Percentiles rank a stretch among this genome's conserved stretches.
These are phyloP conservation scores for Voacanga thouarsii DNA, from an alignment of 257 asterid species.

Conservation along the genomic window DNA sequence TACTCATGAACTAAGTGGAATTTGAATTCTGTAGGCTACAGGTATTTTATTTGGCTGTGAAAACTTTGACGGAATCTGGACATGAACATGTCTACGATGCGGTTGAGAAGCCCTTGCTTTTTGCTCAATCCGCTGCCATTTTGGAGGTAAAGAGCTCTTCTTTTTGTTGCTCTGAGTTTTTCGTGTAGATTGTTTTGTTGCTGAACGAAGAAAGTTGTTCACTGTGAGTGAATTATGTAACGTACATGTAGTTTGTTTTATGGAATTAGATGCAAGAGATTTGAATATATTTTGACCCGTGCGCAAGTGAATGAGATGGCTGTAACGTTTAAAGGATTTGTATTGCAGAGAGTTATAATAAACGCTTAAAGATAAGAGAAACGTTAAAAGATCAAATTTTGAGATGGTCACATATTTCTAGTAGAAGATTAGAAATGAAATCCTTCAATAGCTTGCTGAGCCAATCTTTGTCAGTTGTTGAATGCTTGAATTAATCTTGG, in stretches of 20 bases:
- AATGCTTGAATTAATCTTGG: neutral
- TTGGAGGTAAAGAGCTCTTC: slow-evolving; percentile 41
- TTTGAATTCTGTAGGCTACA: slow-evolving; percentile 40
- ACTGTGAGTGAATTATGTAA: neutral
- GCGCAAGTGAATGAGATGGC: neutral
- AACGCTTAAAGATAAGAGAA: neutral
- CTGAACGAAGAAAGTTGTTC: neutral
- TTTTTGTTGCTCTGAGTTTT: neutral
- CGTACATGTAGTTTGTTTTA: neutral
- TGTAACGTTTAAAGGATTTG: neutral
- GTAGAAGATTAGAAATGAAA: neutral
- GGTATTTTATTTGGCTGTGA: slow-evolving; percentile 67
- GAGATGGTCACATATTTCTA: neutral
- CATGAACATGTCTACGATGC: slow-evolving; percentile 72
- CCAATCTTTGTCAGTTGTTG: neutral
- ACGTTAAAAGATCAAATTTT: neutral
- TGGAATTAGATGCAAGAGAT: neutral
- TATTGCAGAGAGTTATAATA: neutral
- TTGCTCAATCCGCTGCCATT: slow-evolving; percentile 81
- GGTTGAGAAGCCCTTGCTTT: slow-evolving; percentile 69
- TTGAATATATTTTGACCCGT: neutral
- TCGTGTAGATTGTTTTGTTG: neutral
- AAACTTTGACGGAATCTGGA: slow-evolving; percentile 55
- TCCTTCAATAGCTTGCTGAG: neutral
- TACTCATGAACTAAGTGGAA: neutral